A percentile compares a stretch with the other conserved stretches of the same genome.
These are phyloP conservation scores for Oropetium thomaeum DNA, from an alignment of 176 grass and related monocot species.

Conservation along the genomic window DNA sequence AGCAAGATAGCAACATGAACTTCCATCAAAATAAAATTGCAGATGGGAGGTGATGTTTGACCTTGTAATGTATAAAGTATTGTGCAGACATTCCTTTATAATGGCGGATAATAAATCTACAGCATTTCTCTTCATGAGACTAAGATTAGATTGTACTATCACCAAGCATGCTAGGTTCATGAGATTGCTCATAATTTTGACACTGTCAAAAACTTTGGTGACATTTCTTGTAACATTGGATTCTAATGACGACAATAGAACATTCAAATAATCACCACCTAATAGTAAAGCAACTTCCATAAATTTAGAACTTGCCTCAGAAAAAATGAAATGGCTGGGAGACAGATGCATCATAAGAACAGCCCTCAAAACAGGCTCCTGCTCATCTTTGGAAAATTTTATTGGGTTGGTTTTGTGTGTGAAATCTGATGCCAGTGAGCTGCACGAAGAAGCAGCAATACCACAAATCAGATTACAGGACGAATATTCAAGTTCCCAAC, in stretches of 20 bases:
- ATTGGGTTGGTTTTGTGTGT: slow-evolving; percentile 41
- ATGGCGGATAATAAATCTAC: slow-evolving; percentile 49
- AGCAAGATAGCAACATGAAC: slow-evolving; percentile 42
- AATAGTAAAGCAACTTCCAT: slow-evolving; percentile 38
- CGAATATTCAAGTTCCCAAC: neutral
- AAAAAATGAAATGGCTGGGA: slow-evolving; percentile 60
- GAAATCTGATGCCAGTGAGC: slow-evolving; percentile 44
- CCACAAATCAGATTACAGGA: neutral
- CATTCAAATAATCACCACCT: slow-evolving; percentile 44
- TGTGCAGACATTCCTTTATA: slow-evolving; percentile 56
- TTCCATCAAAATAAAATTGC: slow-evolving; percentile 56
- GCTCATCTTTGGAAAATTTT: slow-evolving; percentile 44
- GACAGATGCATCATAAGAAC: slow-evolving; percentile 88
- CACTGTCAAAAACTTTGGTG: slow-evolving; percentile 47
- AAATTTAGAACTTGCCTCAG: slow-evolving; percentile 58
- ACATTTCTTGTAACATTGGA: slow-evolving; percentile 49
- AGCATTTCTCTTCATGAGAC: slow-evolving; percentile 40
- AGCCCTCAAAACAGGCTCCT: slow-evolving; percentile 66
- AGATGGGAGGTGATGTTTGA: slow-evolving; percentile 60
- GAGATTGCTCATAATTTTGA: slow-evolving; percentile 54
- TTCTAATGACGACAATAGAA: slow-evolving; percentile 52
- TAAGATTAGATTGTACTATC: slow-evolving; percentile 49
- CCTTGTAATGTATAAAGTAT: slow-evolving; percentile 47
- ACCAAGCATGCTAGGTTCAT: slow-evolving; percentile 63
- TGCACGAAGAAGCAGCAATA: slow-evolving; percentile 22